Conservation (phyloP, 2,329 filamentous ascomycete species). For the Xylariaceae sp. region DNA sequence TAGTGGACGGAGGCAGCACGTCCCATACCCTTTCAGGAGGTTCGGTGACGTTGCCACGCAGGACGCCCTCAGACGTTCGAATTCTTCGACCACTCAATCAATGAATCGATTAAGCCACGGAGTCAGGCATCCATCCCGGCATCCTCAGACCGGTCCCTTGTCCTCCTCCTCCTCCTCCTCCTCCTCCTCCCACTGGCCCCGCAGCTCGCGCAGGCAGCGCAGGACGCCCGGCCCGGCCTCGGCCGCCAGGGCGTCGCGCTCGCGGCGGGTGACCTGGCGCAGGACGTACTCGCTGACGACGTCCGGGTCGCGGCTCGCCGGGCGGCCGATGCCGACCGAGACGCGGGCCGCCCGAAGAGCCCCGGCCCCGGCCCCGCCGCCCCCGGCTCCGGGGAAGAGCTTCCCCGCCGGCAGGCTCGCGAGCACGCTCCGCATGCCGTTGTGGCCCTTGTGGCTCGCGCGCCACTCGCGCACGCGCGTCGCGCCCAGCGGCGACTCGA, state of each 20-base stretch:
- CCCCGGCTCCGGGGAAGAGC: constrained; percentile 32
- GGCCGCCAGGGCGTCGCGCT: constrained; percentile 44
- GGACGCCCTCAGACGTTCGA: too few relatives aligned
- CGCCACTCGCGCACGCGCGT: constrained; percentile 58
- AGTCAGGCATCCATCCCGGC: too few relatives aligned
- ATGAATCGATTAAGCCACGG: too few relatives aligned
- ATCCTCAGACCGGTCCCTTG: too few relatives aligned
- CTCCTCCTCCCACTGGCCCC: too few relatives aligned
- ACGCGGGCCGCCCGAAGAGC: constrained; percentile 56
- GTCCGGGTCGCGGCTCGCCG: constrained; percentile 55
- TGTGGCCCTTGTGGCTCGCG: constrained; percentile 62
- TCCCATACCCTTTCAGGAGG: too few relatives aligned
- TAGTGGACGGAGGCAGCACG: too few relatives aligned
- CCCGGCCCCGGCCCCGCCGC: too few relatives aligned
- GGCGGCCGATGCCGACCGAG: constrained; percentile 82
- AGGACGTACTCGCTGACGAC: constrained; percentile 75
- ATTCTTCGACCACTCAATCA: too few relatives aligned
- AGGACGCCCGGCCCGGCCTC: constrained; percentile 47
- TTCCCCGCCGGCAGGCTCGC: constrained; percentile 36
- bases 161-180: constrained; percentile 29
- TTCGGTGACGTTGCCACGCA: too few relatives aligned
- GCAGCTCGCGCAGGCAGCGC: too few relatives aligned
- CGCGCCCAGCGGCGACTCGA: constrained; percentile 64
- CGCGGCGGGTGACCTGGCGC: constrained; percentile 49
- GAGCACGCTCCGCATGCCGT: constrained; percentile 64